Conservation (phyloP, 495 filamentous ascomycete species). For the Rusavskia elegans region DNA sequence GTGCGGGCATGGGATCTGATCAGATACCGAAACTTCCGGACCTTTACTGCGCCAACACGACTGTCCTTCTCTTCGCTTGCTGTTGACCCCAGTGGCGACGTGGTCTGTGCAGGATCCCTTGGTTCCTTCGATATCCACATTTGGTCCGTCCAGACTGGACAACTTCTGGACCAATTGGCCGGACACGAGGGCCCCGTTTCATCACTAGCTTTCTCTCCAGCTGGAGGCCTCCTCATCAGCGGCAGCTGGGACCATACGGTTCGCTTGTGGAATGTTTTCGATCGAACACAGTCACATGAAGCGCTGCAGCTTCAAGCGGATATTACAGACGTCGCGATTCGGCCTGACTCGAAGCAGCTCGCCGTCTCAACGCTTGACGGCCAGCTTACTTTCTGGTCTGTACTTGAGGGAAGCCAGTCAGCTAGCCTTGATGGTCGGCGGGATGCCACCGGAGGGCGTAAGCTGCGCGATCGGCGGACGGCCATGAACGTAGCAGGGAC, state of each 20-base stretch:
- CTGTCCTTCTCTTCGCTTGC: conserved; percentile 85
- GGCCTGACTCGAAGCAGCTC: conserved; percentile 79
- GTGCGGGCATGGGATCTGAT: conserved; percentile 93
- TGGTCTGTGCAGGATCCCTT: conserved; percentile 85
- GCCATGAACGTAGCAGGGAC: conserved; percentile 81
- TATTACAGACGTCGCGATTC: conserved; percentile 70
- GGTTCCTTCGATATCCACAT: conserved; percentile 96
- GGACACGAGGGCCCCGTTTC: conserved; percentile 92
- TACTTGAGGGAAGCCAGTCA: conserved; percentile 71
- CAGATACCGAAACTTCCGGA: conserved; percentile 89
- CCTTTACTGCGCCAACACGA: conserved; percentile 83
- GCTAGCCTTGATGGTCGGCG: conserved; percentile 71
- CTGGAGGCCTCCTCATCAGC: conserved; percentile 67
- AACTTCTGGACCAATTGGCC: conserved; percentile 75
- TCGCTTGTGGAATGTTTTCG: conserved; percentile 88
- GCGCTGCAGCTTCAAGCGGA: conserved; percentile 82
- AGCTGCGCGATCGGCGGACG: conserved; percentile 67
- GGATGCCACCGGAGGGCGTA: conserved; percentile 86
- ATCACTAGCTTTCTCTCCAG: conserved; percentile 70
- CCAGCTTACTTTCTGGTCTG: conserved; percentile 87
- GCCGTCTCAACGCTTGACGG: conserved; percentile 89
- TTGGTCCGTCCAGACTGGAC: conserved; percentile 96
- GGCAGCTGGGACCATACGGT: conserved; percentile 95
- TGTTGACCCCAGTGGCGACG: conserved; percentile 91
- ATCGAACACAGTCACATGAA: conserved; percentile 83